Evolutionary conservation across 176 grass and related monocot genomes (phyloP).

Genomic region (Musa itinerans): DNA sequence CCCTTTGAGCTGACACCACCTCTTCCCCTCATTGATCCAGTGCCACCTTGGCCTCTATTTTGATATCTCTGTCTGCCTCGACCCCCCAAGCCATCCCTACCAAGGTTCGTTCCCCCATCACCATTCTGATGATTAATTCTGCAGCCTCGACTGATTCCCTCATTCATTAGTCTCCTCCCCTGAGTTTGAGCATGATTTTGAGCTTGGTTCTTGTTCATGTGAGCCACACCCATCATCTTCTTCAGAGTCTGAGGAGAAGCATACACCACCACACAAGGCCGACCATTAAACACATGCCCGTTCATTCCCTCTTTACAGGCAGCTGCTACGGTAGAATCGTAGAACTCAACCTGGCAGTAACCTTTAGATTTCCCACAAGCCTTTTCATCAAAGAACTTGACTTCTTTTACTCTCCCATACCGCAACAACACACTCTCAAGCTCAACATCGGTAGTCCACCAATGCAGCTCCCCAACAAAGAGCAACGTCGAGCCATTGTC

Average conservation of each 20-base stretch:
- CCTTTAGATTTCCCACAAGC: constrained; percentile 30
- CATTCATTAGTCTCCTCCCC: neutral
- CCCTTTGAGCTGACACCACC: neutral
- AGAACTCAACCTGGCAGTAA: constrained; percentile 22
- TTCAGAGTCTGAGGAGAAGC: constrained; percentile 3
- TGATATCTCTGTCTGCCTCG: neutral
- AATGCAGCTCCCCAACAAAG: constrained; percentile 42
- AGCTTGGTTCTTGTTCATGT: constrained; percentile 7
- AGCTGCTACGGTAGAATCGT: neutral
- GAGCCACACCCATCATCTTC: neutral
- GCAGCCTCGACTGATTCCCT: constrained; percentile 1
- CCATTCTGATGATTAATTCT: neutral
- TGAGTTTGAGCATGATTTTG: neutral
- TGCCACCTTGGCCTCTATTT: too few species aligned
- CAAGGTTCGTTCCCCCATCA: neutral
- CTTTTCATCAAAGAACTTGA: constrained; percentile 42
- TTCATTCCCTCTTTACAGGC: constrained; percentile 22
- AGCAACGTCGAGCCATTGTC: constrained; percentile 5
- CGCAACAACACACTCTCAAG: constrained; percentile 40
- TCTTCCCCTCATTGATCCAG: neutral
- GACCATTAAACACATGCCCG: constrained; percentile 31
- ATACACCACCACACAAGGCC: constrained; percentile 37
- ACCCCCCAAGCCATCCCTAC: neutral
- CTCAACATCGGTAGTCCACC: constrained; percentile 53
- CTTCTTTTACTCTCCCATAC: constrained; percentile 21